phyloP scores from a whole-genome alignment of 805 yeast species.

The Grigorovia transvaalensis region DNA sequence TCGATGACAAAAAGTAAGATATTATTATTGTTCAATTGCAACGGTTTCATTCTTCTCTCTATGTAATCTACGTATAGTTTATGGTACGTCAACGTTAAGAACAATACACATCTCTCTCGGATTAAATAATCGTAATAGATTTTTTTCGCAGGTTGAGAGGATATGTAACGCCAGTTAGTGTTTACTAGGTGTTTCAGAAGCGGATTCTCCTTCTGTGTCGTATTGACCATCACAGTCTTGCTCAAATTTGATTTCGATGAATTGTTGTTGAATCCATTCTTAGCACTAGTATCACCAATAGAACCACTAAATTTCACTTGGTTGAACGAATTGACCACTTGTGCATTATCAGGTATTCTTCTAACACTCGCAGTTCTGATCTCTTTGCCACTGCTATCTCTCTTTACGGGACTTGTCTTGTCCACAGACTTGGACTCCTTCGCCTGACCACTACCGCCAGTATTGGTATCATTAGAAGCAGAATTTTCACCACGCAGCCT shows the following conservation, averaged over 20 bases:
- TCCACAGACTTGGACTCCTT: not conserved
- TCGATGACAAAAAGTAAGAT: constrained; percentile 47
- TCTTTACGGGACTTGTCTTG: not conserved
- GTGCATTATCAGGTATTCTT: not conserved
- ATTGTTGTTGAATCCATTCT: not conserved
- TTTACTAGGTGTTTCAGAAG: constrained; percentile 44
- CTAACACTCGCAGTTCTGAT: not conserved
- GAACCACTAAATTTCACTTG: constrained; percentile 10
- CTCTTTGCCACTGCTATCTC: not conserved
- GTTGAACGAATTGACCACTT: constrained; percentile 13
- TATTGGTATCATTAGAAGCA: constrained; percentile 3
- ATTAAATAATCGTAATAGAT: constrained; percentile 56
- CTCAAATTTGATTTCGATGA: constrained; percentile 1
- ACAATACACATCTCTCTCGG: constrained; percentile 45
- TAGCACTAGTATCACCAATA: not conserved
- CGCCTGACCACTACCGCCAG: not conserved
- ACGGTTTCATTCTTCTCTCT: constrained; percentile 41
- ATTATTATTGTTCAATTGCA: constrained; percentile 35
- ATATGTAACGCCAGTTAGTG: constrained; percentile 42
- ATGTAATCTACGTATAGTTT: constrained; percentile 70
- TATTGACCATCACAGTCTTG: constrained; percentile 43
- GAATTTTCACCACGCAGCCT: constrained; percentile 39
- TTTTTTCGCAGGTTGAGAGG: constrained; percentile 28
- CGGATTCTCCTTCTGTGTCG: constrained; percentile 67
- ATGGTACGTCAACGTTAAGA: constrained; percentile 61